phyloP scores from a whole-genome alignment of 345 rosid species.

The Streptanthus diversifolius region DNA sequence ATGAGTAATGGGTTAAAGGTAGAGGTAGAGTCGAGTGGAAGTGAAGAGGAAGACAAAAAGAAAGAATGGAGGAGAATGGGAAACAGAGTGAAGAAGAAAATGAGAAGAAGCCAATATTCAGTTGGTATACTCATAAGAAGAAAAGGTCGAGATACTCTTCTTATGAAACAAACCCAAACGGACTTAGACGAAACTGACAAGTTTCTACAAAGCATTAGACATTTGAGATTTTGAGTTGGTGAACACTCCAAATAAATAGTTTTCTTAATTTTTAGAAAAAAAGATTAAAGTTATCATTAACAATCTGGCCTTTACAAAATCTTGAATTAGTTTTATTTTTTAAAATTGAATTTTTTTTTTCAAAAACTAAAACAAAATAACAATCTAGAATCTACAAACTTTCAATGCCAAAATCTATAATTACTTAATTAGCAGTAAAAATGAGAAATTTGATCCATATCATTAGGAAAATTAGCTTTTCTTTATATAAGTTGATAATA shows the following conservation, averaged over 20 bases:
- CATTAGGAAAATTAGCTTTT: not conserved
- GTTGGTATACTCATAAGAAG: conserved; percentile 73
- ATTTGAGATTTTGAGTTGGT: not conserved
- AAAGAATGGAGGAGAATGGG: conserved; percentile 22
- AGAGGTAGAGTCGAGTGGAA: conserved; percentile 38
- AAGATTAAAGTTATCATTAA: no score
- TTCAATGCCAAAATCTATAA: not conserved
- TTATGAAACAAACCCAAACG: conserved; percentile 44
- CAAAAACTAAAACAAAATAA: not conserved
- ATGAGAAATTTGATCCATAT: not conserved
- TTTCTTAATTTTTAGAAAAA: no score
- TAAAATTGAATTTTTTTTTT: no score
- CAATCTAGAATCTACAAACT: no score
- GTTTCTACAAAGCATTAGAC: not conserved
- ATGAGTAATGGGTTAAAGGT: conserved; percentile 25
- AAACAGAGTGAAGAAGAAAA: conserved; percentile 28
- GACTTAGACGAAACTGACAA: conserved; percentile 26
- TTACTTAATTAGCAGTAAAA: not conserved
- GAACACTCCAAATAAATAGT: not conserved
- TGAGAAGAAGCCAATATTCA: conserved; percentile 41
- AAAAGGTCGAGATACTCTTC: conserved; percentile 59
- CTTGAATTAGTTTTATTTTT: no score
- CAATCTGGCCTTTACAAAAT: no score
- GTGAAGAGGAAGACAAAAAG: conserved; percentile 46
- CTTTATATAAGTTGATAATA: not conserved